These are phyloP conservation scores for Venturia oleaginea DNA, from an alignment of 2,329 filamentous ascomycete species.

Conservation along the genomic window DNA sequence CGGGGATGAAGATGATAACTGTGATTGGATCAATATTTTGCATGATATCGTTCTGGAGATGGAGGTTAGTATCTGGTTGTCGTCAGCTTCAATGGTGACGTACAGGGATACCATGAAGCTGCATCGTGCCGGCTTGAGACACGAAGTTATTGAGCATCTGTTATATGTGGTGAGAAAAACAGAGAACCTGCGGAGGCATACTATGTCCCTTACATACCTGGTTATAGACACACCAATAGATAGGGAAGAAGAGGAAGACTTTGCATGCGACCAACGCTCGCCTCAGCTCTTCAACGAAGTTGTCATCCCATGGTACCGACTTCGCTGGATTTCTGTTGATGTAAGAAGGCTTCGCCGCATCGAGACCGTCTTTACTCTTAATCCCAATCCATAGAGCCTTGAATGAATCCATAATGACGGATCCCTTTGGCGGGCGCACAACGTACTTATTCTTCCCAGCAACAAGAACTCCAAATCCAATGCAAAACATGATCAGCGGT, in stretches of 20 bases:
- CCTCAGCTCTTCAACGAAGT: slow-evolving; percentile 64
- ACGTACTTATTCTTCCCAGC: slow-evolving; percentile 19
- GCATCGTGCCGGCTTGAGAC: slow-evolving; percentile 33
- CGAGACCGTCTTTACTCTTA: slow-evolving; percentile 36
- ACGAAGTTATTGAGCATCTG: slow-evolving; percentile 43
- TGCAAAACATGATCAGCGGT: slow-evolving; percentile 53
- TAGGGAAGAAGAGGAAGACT: slow-evolving; percentile 48
- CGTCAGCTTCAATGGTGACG: neutral
- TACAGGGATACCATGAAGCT: slow-evolving; percentile 34
- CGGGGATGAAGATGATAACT: slow-evolving; percentile 38
- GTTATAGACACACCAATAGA: slow-evolving; percentile 37
- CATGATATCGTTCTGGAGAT: slow-evolving; percentile 35
- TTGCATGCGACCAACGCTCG: slow-evolving; percentile 58
- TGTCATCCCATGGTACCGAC: slow-evolving; percentile 54
- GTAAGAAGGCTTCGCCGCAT: slow-evolving; percentile 56
- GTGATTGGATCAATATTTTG: slow-evolving; percentile 39
- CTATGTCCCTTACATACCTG: slow-evolving; percentile 14
- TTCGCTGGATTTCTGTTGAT: slow-evolving; percentile 36
- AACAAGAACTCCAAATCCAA: slow-evolving; percentile 49
- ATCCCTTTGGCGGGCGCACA: slow-evolving; percentile 17
- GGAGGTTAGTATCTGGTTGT: neutral
- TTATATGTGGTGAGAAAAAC: slow-evolving; percentile 9
- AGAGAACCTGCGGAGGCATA: too few relatives aligned
- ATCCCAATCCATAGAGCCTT: slow-evolving; percentile 49
- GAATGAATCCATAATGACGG: slow-evolving; percentile 35